phyloP scores from a whole-genome alignment of 305 asterid species.

The Petunia hybrid region DNA sequence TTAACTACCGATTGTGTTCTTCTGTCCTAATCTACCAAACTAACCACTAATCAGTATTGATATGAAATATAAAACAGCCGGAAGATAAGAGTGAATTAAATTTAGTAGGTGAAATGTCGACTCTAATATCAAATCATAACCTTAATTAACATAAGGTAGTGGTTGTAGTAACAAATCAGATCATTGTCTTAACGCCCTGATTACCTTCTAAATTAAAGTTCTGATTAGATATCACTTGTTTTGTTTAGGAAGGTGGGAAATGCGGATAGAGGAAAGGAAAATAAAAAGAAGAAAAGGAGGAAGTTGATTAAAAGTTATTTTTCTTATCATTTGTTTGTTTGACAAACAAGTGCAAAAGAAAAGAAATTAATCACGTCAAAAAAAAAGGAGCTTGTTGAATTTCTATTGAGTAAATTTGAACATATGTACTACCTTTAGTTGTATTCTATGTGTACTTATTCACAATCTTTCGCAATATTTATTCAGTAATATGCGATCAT shows the following conservation, averaged over 20 bases:
- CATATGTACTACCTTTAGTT: neutral
- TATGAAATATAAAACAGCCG: conserved; percentile 11
- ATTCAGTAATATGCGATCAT: neutral
- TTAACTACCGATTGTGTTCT: neutral
- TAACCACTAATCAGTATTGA: neutral
- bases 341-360: neutral
- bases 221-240: neutral
- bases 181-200: neutral
- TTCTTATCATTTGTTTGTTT: neutral
- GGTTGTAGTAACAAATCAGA: neutral
- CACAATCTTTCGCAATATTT: neutral
- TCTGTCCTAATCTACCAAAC: conserved; percentile 5
- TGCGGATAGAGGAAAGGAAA: neutral
- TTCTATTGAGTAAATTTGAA: neutral
- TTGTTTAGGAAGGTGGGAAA: neutral
- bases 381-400: neutral
- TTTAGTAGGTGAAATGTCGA: conserved; percentile 2
- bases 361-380: neutral
- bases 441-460: too few relatives aligned
- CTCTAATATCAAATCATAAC: neutral
- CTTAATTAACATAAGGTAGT: neutral
- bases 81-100: conserved; percentile 23
- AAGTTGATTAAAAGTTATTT: neutral
- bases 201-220: neutral
- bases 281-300: neutral